Conservation (phyloP, 1,284 basidiomycete genomes). For the Macrocybe sp. region DNA sequence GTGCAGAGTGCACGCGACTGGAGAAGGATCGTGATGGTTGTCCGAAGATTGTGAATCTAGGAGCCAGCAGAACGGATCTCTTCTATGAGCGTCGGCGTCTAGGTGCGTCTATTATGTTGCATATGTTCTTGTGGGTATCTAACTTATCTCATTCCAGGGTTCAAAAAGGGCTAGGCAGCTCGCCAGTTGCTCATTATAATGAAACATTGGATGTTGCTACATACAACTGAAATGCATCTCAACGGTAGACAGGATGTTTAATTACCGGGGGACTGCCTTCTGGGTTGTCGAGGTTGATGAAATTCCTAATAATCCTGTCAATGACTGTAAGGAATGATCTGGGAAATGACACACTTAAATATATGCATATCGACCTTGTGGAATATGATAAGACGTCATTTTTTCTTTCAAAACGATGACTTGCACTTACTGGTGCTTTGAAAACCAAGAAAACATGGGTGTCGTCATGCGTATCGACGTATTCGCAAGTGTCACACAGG, state of each 20-base stretch:
- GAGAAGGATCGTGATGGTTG: conserved; percentile 99
- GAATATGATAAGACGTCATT: conserved; percentile 1
- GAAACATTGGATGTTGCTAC: conserved; percentile 1
- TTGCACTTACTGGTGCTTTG: conserved; percentile 64
- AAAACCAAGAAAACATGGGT: conserved; percentile 84
- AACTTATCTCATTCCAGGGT: conserved; percentile 41
- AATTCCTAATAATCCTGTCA: conserved; percentile 33
- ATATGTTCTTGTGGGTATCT: not conserved
- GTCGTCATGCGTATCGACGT: conserved; percentile 73
- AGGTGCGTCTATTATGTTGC: conserved; percentile 36
- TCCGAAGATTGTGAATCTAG: conserved; percentile 97
- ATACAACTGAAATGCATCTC: conserved; percentile 10
- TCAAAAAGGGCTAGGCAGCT: conserved; percentile 66
- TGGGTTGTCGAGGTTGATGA: conserved; percentile 56
- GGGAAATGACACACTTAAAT: conserved; percentile 41
- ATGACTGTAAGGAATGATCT: not conserved
- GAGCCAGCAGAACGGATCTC: conserved; percentile 83
- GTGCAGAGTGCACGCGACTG: conserved; percentile 91
- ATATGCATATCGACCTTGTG: conserved; percentile 54
- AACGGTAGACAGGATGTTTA: conserved; percentile 50
- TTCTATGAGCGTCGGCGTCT: conserved; percentile 85
- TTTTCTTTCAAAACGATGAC: not conserved
- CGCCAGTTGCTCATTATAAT: conserved; percentile 4
- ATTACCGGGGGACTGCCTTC: conserved; percentile 52
- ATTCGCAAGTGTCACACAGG: conserved; percentile 76